These are phyloP conservation scores for Candida sanyaensis DNA, from an alignment of 1,139 yeast species.

Conservation along the genomic window DNA sequence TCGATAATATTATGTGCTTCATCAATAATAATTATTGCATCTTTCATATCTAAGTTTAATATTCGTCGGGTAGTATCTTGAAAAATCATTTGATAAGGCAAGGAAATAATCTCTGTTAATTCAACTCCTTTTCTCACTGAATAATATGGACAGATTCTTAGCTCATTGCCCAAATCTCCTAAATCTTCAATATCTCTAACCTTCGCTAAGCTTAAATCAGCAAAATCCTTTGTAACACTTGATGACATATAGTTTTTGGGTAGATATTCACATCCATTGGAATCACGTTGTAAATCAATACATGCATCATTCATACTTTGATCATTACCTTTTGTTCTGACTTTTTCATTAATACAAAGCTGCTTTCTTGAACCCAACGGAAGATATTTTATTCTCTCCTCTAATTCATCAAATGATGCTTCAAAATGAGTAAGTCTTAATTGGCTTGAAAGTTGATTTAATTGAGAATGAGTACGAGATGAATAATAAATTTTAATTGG, in stretches of 20 bases:
- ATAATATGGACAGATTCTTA: slow-evolving; percentile 81
- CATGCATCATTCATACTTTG: slow-evolving; percentile 83
- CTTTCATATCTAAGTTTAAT: slow-evolving; percentile 58
- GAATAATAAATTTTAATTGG: slow-evolving; percentile 60
- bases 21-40: slow-evolving; percentile 77
- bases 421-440: slow-evolving; percentile 64
- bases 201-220: slow-evolving; percentile 60
- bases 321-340: slow-evolving; percentile 48
- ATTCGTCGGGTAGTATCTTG: slow-evolving; percentile 64
- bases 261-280: slow-evolving; percentile 53
- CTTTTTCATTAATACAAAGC: slow-evolving; percentile 71
- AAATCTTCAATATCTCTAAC: slow-evolving; percentile 86
- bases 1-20: slow-evolving; percentile 93
- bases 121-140: slow-evolving; percentile 60
- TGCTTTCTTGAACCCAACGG: slow-evolving; percentile 86
- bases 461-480: slow-evolving; percentile 91
- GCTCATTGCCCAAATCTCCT: slow-evolving; percentile 55
- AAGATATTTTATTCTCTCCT: slow-evolving; percentile 53
- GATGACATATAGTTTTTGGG: slow-evolving; percentile 34
- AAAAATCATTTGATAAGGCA: slow-evolving; percentile 83
- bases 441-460: slow-evolving; percentile 80
- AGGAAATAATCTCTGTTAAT: slow-evolving; percentile 70
- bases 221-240: slow-evolving; percentile 46
- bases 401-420: slow-evolving; percentile 50
- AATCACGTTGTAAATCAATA: slow-evolving; percentile 60